Percentiles rank a stretch among this genome's conserved stretches.
Evolutionary conservation across 805 yeast species (phyloP).

Genomic region (Wickerhamiella shivajii): DNA sequence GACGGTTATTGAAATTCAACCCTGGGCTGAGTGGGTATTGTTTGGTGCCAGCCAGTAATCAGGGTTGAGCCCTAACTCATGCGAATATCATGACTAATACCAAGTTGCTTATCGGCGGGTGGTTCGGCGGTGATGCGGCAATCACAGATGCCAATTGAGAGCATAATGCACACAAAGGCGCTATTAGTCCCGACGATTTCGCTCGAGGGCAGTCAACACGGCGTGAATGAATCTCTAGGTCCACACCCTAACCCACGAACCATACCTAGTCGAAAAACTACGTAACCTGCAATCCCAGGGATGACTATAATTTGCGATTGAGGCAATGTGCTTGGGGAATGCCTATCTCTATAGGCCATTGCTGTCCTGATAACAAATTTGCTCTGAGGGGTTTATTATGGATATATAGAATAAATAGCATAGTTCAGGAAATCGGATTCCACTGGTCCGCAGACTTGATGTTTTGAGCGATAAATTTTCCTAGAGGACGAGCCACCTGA

Average conservation of each 20-base stretch:
- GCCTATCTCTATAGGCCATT: conserved; percentile 9
- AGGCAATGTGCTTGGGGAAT: conserved; percentile 9
- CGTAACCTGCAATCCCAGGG: too few relatives aligned
- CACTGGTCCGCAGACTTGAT: conserved; percentile 7
- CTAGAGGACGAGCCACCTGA: conserved; percentile 40
- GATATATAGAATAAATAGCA: neutral
- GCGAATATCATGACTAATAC: too few relatives aligned
- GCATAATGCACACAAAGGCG: too few relatives aligned
- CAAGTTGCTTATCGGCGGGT: too few relatives aligned
- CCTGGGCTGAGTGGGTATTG: conserved; percentile 3
- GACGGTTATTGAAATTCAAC: neutral
- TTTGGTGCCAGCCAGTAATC: too few relatives aligned
- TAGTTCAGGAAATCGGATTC: neutral
- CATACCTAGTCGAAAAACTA: too few relatives aligned
- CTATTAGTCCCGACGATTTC: too few relatives aligned
- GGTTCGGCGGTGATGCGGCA: too few relatives aligned
- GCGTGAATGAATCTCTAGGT: too few relatives aligned
- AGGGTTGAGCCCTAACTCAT: conserved; percentile 6
- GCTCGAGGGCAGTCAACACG: too few relatives aligned
- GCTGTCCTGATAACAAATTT: conserved; percentile 14
- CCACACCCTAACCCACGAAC: too few relatives aligned
- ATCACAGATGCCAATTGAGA: too few relatives aligned
- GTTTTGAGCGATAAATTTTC: conserved; percentile 18
- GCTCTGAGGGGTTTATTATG: conserved; percentile 12
- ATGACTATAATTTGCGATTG: conserved; percentile 21